Evolutionary conservation across 2,329 filamentous ascomycete species (phyloP).

Genomic region (Penicillium sp.): DNA sequence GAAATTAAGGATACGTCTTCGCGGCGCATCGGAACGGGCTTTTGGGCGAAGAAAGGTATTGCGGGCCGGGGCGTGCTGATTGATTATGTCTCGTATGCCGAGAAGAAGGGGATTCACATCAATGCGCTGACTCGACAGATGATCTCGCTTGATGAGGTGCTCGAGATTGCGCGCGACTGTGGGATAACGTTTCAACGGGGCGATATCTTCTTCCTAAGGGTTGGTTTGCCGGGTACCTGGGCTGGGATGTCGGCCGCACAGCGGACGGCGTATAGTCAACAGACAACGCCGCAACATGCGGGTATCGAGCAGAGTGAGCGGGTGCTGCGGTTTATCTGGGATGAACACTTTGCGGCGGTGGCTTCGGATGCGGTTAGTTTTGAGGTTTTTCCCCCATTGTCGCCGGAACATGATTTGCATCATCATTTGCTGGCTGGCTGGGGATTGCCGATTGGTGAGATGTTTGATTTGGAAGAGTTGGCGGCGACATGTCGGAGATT

Average conservation of each 20-base stretch:
- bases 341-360: conserved; percentile 54
- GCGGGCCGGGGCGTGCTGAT: conserved; percentile 39
- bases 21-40: conserved; percentile 34
- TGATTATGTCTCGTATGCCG: conserved; percentile 35
- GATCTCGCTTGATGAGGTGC: conserved; percentile 33
- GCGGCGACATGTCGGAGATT: conserved; percentile 30
- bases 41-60: conserved; percentile 37
- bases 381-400: conserved; percentile 45
- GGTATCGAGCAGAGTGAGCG: conserved; percentile 38
- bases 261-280: conserved; percentile 28
- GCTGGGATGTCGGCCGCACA: conserved; percentile 26
- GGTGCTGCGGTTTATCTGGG: conserved; percentile 54
- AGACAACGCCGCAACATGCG: conserved; percentile 30
- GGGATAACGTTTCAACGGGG: conserved; percentile 34
- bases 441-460: conserved; percentile 38
- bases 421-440: conserved; percentile 36
- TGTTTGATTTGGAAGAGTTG: conserved; percentile 38
- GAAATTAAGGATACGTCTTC: conserved; percentile 32
- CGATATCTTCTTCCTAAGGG: conserved; percentile 38
- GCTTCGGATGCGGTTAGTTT: conserved; percentile 56
- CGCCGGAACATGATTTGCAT: conserved; percentile 33
- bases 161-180: conserved; percentile 32
- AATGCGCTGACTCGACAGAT: conserved; percentile 32
- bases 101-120: conserved; percentile 28
- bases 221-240: conserved; percentile 35